Base-by-base conservation (phyloP, 2,329 filamentous ascomycete species). In the Claviceps purpurea region DNA sequence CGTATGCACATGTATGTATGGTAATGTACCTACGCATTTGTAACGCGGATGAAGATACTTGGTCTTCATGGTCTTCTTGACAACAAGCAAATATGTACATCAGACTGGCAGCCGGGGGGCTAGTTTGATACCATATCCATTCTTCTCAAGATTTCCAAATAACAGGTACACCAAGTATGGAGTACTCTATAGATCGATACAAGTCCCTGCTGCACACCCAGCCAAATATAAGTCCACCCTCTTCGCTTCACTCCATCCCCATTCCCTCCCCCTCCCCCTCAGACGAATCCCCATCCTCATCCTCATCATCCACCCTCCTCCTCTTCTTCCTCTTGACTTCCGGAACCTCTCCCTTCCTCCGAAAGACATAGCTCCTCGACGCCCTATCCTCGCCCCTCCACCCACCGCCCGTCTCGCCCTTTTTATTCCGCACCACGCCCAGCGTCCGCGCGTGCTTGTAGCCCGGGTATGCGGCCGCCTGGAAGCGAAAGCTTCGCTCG, bases 401-500 rank as follows among this genome's bases (percentile, higher is more conserved):
- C 18, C 61, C 63, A 16, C 67, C 65, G 53, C 72, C 70, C 2
- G 63, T 62, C 52, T 74, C 70, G 41, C 73, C 70, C 50, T 67
- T 66, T 50, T 69, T 71, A 47, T 69, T 76, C 59, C 66, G 70
- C 41, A 84, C 74, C 2, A 80, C 81, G 1, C 87, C 87, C 54
- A 89, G 65, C 4, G 87, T 91, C 54, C 87, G 66, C 16, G 84
- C 82, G 68, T 91, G 86, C 55, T 67, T 73, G 64, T 93, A 93
- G 0, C 83, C 83, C 0, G 84, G 85, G 64, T 91, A 93, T 24
- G 76, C 78, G 16, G 61, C 69, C 5, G 79, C 74, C 56, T 79
- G 74, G 62, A 93, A 93, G 53, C 69, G 70, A 63, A 86, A 90
- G 65, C 84, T 89, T 60, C 77, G 72, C 59, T 82, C 74, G 39